Evolutionary conservation across 2,329 filamentous ascomycete species (phyloP).

Genomic region (Ophiostoma angusticollis): DNA sequence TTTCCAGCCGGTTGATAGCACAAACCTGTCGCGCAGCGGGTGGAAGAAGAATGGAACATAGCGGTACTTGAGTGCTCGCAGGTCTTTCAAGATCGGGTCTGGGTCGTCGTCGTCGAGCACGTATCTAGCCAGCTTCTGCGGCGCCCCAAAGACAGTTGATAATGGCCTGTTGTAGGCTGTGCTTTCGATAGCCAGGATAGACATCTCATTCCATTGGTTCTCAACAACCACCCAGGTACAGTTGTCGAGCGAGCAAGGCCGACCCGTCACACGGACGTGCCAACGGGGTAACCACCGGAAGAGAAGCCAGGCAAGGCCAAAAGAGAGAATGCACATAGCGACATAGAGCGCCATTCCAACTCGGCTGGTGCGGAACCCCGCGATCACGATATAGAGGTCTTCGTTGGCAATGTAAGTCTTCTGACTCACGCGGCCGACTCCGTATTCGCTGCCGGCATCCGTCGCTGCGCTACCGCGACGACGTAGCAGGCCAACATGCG

Average conservation of each 20-base stretch:
- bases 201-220: conserved; percentile 94
- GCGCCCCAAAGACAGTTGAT: conserved; percentile 53
- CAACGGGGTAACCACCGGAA: conserved; percentile 84
- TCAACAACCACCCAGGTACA: conserved; percentile 88
- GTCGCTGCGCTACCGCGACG: conserved; percentile 59
- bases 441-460: conserved; percentile 44
- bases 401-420: conserved; percentile 91
- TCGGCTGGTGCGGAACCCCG: conserved; percentile 71
- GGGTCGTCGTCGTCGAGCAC: conserved; percentile 35
- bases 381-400: conserved; percentile 85
- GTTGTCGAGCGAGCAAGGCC: conserved; percentile 51
- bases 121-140: conserved; percentile 38
- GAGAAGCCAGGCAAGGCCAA: conserved; percentile 70
- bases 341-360: conserved; percentile 58
- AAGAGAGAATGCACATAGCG: conserved; percentile 55
- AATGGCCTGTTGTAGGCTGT: conserved; percentile 40
- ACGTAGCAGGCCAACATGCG: conserved; percentile 54
- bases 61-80: conserved; percentile 78
- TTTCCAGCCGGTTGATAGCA: conserved; percentile 82
- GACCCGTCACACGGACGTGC: conserved; percentile 66
- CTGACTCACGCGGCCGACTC: conserved; percentile 58
- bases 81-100: conserved; percentile 61
- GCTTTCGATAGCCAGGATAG: conserved; percentile 54
- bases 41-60: conserved; percentile 92
- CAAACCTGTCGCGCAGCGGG: conserved; percentile 76